Base-by-base conservation (phyloP, 2,329 filamentous ascomycete species). In the Trichophaea hybrida region DNA sequence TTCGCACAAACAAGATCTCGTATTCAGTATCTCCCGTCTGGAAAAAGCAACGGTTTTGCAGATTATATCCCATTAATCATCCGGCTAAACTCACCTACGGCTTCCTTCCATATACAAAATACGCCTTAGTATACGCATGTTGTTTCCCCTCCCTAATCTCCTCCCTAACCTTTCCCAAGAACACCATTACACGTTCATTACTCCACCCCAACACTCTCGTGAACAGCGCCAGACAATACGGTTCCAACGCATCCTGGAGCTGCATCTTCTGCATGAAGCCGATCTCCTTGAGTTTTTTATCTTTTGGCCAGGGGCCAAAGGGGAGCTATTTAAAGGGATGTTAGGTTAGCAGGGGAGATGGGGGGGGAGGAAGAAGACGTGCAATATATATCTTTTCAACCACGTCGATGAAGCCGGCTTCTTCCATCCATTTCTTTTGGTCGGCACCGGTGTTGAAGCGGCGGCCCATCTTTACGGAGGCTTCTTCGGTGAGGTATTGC, bases 201-300 rank as follows among this genome's bases (percentile, higher is more conserved):
- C 57, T 65, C 68, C 68, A 71, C 7, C 61, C 65, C 31, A 65
- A 57, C 4, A 64, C 59, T 49, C 65, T 62, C 1, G 68, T 70
- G 33, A 70, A 63, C 1, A 69, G 58, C 6, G 68, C 67, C 51
- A 70, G 64, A 13, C 67, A 68, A 49, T 71, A 67, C 2, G 60
- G 69, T 37, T 69, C 68, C 17, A 71, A 56, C 4, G 68, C 69
- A 7, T 67, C 62, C 15, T 15, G 46, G 10, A 50, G 46, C 13
- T 50, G 13, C 67, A 77, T 77, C n/a, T 76, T 66, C 38, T 43
- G 38, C 38, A 43, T 43, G 38, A 43, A 3, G 0, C 78, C 78
- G n/a, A 78, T 75, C 46, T 74, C 73, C 69, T 79, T 79, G 52
- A 78, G 69, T 4, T 74, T 71, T 61, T 74, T 74, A 59, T 79